Percentiles rank a stretch among this genome's conserved stretches.
phyloP scores from a whole-genome alignment of 805 yeast genomes.

The Saccharomycopsis sp. region DNA sequence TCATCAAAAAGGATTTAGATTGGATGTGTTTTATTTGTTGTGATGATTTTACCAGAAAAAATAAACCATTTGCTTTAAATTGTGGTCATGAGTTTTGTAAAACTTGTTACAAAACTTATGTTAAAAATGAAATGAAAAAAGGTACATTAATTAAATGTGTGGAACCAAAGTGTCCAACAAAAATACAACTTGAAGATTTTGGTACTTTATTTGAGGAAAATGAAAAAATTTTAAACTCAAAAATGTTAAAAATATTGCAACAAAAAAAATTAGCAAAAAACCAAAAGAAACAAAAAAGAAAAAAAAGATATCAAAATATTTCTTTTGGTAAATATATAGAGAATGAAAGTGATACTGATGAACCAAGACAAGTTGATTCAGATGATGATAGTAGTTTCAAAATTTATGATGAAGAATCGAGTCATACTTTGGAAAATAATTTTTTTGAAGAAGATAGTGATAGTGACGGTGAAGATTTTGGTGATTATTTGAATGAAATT shows the following conservation, averaged over 20 bases:
- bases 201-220: constrained; percentile 23
- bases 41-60: constrained; percentile 37
- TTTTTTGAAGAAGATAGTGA: constrained; percentile 1
- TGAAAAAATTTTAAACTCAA: neutral
- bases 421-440: neutral
- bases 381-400: neutral
- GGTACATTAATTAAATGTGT: constrained; percentile 57
- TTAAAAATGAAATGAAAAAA: constrained; percentile 31
- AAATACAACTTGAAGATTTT: constrained; percentile 34
- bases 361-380: neutral
- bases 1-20: no score
- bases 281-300: neutral
- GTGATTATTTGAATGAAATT: constrained; percentile 5
- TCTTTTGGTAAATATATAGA: constrained; percentile 9
- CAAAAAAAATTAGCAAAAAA: neutral
- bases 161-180: constrained; percentile 39
- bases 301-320: constrained; percentile 5
- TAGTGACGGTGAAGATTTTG: constrained; percentile 11
- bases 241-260: neutral
- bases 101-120: constrained; percentile 56
- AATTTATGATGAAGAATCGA: neutral
- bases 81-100: constrained; percentile 70
- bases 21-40: constrained; percentile 66
- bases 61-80: constrained; percentile 30
- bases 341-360: constrained; percentile 1